Evolutionary conservation across 176 grass and related monocot species (phyloP).

Genomic region (Triticum urartu): DNA sequence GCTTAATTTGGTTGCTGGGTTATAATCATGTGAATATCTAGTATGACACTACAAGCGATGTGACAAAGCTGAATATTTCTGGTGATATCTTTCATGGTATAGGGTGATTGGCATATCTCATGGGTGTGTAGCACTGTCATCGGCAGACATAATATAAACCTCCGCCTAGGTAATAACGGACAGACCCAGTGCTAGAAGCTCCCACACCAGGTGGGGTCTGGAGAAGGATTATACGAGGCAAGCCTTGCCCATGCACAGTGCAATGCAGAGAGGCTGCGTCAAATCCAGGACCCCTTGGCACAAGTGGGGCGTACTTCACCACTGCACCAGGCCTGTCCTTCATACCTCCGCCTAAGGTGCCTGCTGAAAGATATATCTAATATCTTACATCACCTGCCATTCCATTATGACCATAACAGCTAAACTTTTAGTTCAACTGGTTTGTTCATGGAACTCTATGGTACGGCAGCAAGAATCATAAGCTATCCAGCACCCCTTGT

Average conservation of each 20-base stretch:
- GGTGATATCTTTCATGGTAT: constrained; percentile 19
- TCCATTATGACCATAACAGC: not conserved
- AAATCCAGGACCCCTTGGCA: not conserved
- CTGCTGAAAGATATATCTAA: not conserved
- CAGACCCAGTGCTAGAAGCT: not conserved
- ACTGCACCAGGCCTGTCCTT: not conserved
- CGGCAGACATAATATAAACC: constrained; percentile 18
- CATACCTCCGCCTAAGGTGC: not conserved
- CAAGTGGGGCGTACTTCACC: not conserved
- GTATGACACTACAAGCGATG: not conserved
- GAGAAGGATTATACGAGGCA: not conserved
- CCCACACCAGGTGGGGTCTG: not conserved
- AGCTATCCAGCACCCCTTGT: constrained; percentile 8
- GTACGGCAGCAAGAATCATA: not conserved
- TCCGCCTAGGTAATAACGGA: not conserved
- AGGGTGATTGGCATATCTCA: not conserved
- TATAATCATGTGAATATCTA: constrained; percentile 1
- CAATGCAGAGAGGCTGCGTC: not conserved
- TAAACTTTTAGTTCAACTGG: constrained; percentile 11
- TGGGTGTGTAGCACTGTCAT: constrained; percentile 9
- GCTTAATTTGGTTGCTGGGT: not conserved
- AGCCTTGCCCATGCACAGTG: not conserved
- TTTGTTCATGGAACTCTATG: not conserved
- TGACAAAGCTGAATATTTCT: constrained; percentile 2
- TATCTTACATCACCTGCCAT: not conserved